Conservation (phyloP, 2,329 filamentous ascomycete species). For the Daldinia eschscholtzii region DNA sequence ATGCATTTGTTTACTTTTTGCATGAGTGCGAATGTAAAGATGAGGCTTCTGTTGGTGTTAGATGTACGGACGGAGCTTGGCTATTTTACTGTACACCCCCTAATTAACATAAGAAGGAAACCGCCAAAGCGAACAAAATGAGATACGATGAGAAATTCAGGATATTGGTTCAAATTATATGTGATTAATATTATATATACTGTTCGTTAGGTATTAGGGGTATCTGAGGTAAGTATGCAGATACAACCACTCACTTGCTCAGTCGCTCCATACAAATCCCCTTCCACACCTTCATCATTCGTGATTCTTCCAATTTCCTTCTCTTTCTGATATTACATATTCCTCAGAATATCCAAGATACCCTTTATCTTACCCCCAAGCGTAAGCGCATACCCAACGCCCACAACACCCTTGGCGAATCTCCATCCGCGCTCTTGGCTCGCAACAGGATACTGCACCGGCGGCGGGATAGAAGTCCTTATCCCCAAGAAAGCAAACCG, state of each 20-base stretch:
- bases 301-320: slow-evolving; percentile 34
- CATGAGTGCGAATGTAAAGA: background rate
- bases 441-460: slow-evolving; percentile 83
- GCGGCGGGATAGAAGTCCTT: slow-evolving; percentile 82
- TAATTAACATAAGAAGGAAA: background rate
- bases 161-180: background rate
- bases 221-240: slow-evolving; percentile 26
- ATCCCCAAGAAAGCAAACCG: slow-evolving; percentile 71
- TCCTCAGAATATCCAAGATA: slow-evolving; percentile 58
- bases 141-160: background rate
- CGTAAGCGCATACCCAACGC: slow-evolving; percentile 68
- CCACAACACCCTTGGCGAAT: slow-evolving; percentile 71
- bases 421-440: slow-evolving; percentile 74
- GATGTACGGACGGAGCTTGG: background rate
- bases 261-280: background rate
- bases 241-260: slow-evolving; percentile 1
- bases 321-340: slow-evolving; percentile 41
- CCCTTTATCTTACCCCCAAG: slow-evolving; percentile 57
- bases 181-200: slow-evolving; percentile 26
- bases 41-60: background rate
- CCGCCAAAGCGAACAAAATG: background rate
- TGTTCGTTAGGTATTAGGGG: slow-evolving; percentile 13
- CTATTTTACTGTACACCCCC: background rate
- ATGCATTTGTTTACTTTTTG: slow-evolving; percentile 3
- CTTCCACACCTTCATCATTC: slow-evolving; percentile 10